Conservation (phyloP, 768 basidiomycete genomes). For the Lactarius trivialis region DNA sequence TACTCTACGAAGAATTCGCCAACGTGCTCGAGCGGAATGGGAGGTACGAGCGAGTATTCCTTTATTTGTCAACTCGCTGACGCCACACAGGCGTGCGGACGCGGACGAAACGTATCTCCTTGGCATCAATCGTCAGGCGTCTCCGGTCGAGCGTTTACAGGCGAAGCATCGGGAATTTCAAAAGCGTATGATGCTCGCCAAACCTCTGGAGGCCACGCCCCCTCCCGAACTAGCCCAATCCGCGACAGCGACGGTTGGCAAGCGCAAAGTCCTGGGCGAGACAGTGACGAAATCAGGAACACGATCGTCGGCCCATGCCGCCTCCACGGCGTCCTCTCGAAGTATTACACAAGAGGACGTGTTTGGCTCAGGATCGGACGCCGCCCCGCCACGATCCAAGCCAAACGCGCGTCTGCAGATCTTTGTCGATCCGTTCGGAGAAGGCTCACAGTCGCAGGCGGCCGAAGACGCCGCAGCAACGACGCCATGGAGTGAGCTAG, state of each 20-base stretch:
- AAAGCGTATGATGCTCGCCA: constrained; percentile 74
- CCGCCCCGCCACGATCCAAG: constrained; percentile 28
- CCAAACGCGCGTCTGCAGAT: constrained; percentile 59
- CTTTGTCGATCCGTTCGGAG: constrained; percentile 63
- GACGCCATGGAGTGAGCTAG: constrained; percentile 64
- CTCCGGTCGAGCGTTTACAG: constrained; percentile 75
- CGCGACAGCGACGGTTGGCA: constrained; percentile 30
- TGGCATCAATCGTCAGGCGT: constrained; percentile 78
- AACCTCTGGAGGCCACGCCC: constrained; percentile 24
- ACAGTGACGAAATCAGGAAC: constrained; percentile 28
- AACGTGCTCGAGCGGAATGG: constrained; percentile 74
- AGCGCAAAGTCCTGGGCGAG: constrained; percentile 41
- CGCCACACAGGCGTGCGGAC: constrained; percentile 57
- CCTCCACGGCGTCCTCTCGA: constrained; percentile 25
- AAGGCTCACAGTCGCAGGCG: constrained; percentile 40
- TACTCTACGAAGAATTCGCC: constrained; percentile 92
- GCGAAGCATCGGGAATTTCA: constrained; percentile 80
- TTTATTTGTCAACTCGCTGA: neutral
- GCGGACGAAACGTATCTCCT: constrained; percentile 89
- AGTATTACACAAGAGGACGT: constrained; percentile 27
- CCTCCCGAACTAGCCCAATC: constrained; percentile 31
- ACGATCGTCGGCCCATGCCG: constrained; percentile 23
- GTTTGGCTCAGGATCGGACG: constrained; percentile 26
- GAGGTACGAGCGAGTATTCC: constrained; percentile 44
- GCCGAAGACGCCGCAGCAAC: constrained; percentile 29